Percentiles rank a stretch among this genome's conserved stretches.
Evolutionary conservation across 1,284 basidiomycete genomes (phyloP).

Genomic region (Papiliotrema laurentii): DNA sequence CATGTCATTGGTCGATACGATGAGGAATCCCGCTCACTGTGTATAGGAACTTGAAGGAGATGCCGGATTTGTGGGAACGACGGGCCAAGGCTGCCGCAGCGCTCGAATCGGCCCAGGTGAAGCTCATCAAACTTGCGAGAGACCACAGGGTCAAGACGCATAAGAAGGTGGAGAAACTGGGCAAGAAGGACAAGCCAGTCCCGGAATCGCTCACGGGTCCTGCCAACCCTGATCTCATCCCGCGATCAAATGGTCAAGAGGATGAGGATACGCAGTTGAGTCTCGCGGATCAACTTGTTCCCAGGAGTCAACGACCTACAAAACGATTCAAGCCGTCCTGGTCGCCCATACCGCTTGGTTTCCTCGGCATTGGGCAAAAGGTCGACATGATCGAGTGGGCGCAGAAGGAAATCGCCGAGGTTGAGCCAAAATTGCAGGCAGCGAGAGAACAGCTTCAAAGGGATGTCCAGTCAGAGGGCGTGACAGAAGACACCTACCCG

Average conservation of each 20-base stretch:
- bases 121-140: slow-evolving; percentile 56
- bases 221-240: slow-evolving; percentile 32
- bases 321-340: slow-evolving; percentile 63
- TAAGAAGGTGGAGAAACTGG: slow-evolving; percentile 24
- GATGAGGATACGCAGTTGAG: slow-evolving; percentile 11
- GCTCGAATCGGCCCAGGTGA: slow-evolving; percentile 62
- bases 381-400: slow-evolving; percentile 92
- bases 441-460: slow-evolving; percentile 51
- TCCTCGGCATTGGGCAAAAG: slow-evolving; percentile 62
- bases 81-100: slow-evolving; percentile 57
- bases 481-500: slow-evolving; percentile 53
- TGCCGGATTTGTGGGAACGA: slow-evolving; percentile 61
- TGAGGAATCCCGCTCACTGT: no score
- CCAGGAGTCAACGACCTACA: slow-evolving; percentile 67
- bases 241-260: slow-evolving; percentile 5
- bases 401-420: slow-evolving; percentile 38
- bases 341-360: slow-evolving; percentile 61
- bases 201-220: slow-evolving; percentile 30
- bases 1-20: slow-evolving; percentile 6
- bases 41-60: slow-evolving; percentile 53
- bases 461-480: slow-evolving; percentile 32
- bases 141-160: slow-evolving; percentile 36
- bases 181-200: slow-evolving; percentile 36
- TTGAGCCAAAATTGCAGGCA: slow-evolving; percentile 25
- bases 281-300: slow-evolving; percentile 59